A percentile compares a stretch with the other conserved stretches of the same genome.
Conservation (phyloP, 768 basidiomycete species). For the Suillus brevipes region DNA sequence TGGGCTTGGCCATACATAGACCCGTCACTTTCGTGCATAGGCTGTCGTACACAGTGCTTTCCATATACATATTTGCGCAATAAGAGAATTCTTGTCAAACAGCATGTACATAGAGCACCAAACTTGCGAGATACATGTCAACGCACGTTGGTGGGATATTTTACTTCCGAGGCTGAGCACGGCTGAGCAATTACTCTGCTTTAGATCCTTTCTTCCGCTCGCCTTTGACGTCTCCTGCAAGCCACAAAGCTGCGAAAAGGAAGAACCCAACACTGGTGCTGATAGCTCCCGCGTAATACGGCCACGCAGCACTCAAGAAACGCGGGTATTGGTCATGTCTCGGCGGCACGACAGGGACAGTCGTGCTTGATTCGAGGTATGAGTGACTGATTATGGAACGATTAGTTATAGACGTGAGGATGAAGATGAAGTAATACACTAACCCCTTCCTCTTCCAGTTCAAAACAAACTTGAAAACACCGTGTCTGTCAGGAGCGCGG, state of each 20-base stretch:
- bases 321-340: conserved; percentile 94
- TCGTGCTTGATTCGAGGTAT: conserved; percentile 70
- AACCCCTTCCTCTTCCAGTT: conserved; percentile 89
- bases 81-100: background rate
- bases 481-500: conserved; percentile 92
- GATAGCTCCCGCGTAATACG: conserved; percentile 90
- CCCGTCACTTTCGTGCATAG: conserved; percentile 1
- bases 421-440: conserved; percentile 24
- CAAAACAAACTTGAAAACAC: conserved; percentile 96
- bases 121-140: background rate
- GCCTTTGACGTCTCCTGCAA: conserved; percentile 77
- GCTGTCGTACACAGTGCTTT: conserved; percentile 19
- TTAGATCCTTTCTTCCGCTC: conserved; percentile 49
- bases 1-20: background rate
- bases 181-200: conserved; percentile 20
- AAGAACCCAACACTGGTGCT: conserved; percentile 86
- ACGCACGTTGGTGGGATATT: background rate
- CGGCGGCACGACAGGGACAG: conserved; percentile 87
- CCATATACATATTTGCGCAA: conserved; percentile 25
- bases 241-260: conserved; percentile 84
- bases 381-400: conserved; percentile 52
- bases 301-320: conserved; percentile 94
- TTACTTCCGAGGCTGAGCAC: conserved; percentile 3
- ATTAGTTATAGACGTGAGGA: background rate
- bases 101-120: conserved; percentile 5